Base-by-base conservation (phyloP, 139 green algal genomes). In the Chlamydomonas sphaeroides region DNA sequence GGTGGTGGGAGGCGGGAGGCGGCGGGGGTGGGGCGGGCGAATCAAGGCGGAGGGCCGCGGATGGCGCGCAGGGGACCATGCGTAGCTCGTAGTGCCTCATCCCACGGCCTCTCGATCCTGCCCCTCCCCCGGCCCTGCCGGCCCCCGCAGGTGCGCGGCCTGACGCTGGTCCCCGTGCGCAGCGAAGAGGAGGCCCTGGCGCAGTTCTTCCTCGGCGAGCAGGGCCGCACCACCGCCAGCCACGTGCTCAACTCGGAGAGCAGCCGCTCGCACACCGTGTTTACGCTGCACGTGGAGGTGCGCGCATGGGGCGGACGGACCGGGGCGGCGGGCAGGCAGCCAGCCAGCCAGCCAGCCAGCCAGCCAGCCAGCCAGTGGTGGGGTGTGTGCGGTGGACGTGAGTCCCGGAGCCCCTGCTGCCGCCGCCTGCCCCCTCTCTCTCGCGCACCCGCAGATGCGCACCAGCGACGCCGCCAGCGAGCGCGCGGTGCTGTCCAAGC, bases 171-270 rank as follows among this genome's bases (percentile, higher is more conserved):
- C 56, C 68, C 76, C 10, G 91, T 93, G 39, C 21, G 30, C 53
- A 92, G 74, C 65, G 93, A 96, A 85, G 91, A 95, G 84, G 93
- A 93, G 73, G 92, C 93, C 0, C 89, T 96, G 78, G 84, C 79
- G 7, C 67, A 90, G 66, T 95, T 93, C 83, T 97, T 97, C 84
- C 56, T 85, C 32, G 94, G 93, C 20, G 90, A 95, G 78, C 84
- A 90, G 71, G 87, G 69, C 28, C 87, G 93, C 75, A 88, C 84
- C 72, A 95, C 88, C 7, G 84, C 89, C 25, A 74, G 80, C 48
- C 93, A 96, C 77, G 85, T 90, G 56, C 89, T 96, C 35, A 95
- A 95, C 86, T 69, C 78, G 56, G 57, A 71, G 42, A 92, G 86
- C 62, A 90, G 72, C 53, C 84, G 91, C 69, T 92, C 85, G 20